Evolutionary conservation across 345 rosid species (phyloP).

Genomic region (Gossypium longicalyx): DNA sequence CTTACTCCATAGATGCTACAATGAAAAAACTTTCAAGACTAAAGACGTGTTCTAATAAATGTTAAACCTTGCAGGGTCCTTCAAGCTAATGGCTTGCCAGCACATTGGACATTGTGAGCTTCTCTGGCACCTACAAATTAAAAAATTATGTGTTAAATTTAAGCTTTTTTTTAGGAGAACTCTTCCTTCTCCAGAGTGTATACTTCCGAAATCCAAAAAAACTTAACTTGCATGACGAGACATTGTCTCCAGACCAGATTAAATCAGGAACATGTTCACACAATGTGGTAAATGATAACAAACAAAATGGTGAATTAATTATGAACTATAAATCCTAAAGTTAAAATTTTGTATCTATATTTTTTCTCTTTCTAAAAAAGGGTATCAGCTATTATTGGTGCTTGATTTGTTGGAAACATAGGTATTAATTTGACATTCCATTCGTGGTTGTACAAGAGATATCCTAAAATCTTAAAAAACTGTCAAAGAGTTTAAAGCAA

Average conservation of each 20-base stretch:
- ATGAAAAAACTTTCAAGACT: not conserved
- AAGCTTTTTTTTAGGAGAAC: not conserved
- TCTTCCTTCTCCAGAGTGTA: not conserved
- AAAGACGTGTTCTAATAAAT: not conserved
- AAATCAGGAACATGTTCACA: not conserved
- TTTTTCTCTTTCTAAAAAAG: not conserved
- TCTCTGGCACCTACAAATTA: conserved; percentile 57
- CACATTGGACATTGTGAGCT: conserved; percentile 85
- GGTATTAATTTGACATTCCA: not conserved
- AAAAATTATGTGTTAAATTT: conserved; percentile 4
- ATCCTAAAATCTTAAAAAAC: not conserved
- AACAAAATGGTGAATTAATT: not conserved
- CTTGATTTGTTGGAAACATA: not conserved
- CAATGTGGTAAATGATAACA: not conserved
- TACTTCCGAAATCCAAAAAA: conserved; percentile 1
- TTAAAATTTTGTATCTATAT: too few species aligned
- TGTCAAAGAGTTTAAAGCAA: not conserved
- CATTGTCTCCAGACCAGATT: not conserved
- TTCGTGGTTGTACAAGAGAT: not conserved
- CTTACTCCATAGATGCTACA: conserved; percentile 2
- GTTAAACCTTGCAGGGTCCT: conserved; percentile 53
- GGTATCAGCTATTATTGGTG: not conserved
- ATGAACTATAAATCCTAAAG: not conserved
- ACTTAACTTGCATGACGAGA: not conserved
- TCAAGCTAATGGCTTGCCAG: conserved; percentile 59